phyloP scores from a whole-genome alignment of 768 basidiomycete species.

The Leucosporidium creatinivorum region DNA sequence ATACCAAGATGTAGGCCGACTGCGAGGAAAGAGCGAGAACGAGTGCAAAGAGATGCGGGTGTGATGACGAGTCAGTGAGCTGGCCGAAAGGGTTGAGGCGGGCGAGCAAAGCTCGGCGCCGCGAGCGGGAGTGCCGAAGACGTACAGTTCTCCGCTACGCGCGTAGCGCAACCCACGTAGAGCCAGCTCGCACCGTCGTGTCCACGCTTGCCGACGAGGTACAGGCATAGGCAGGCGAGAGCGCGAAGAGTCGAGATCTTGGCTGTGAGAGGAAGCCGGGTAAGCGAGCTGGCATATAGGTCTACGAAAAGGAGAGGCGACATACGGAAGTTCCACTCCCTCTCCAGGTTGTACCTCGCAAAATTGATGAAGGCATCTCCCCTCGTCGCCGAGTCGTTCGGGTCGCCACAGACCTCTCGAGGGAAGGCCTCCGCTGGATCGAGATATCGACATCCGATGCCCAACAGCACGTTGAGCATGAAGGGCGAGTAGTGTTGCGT shows the following conservation, averaged over 20 bases:
- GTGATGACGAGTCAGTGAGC: too few relatives aligned
- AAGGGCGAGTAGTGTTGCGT: conserved; percentile 26
- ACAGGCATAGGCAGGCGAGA: conserved; percentile 10
- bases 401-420: conserved; percentile 15
- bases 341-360: conserved; percentile 17
- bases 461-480: conserved; percentile 20
- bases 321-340: conserved; percentile 9
- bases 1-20: conserved; percentile 6
- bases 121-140: too few relatives aligned
- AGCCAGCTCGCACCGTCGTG: too few relatives aligned
- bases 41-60: too few relatives aligned
- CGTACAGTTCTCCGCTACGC: too few relatives aligned
- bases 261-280: background rate
- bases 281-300: too few relatives aligned
- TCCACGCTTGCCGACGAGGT: conserved; percentile 7
- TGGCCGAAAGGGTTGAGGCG: too few relatives aligned
- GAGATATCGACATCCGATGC: conserved; percentile 29
- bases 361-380: conserved; percentile 25
- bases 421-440: conserved; percentile 22
- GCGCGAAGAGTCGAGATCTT: conserved; percentile 16
- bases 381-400: conserved; percentile 17
- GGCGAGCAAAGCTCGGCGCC: too few relatives aligned
- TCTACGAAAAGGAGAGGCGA: too few relatives aligned
- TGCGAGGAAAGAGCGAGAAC: background rate
- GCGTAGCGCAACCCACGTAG: too few relatives aligned